Base-by-base conservation (phyloP, 2,329 filamentous ascomycete species). In the Trichoderma arundinaceum region DNA sequence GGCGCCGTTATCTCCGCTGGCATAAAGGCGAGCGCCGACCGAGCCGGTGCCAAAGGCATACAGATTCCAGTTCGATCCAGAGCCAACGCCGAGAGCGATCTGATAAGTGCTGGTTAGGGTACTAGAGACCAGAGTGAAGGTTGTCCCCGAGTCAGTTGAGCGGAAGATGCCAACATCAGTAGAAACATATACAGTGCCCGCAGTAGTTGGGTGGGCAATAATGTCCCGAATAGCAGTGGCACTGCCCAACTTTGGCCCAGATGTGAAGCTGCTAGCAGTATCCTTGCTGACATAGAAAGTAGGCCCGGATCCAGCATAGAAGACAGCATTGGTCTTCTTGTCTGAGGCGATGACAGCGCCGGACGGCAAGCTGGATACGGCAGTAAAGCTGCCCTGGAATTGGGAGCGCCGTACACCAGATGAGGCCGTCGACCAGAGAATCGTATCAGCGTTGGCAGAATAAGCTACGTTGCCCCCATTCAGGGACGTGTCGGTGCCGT, bases 391-490 rank as follows among this genome's bases (percentile, higher is more conserved):
- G 13, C 59, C 35, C 38, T 62, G 59, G 39, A 15, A 62, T 32
- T 62, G 59, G 7, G 59, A 62, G 15, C 59, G 59, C 59, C 33
- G 39, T 48, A 62, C 59, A 4, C 59, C 59, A 22, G 59, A 44
- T 35, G 59, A 62, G 10, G 38, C 48, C 7, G 59, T 62, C 4
- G 59, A 62, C 59, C 59, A 62, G n/a, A 62, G 39, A 19, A 62
- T 62, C 39, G 59, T 62, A 9, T 62, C 59, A 10, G 48, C 59
- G 28, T 53, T 22, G 38, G 59, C 59, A 4, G 59, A 62, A 44
- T 62, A 62, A 13, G 59, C 59, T 17, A 62, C 59, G 7, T 48
- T 62, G n/a, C 59, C 59, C 12, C 59, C 59, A n/a, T 62, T 62
- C 39, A 43, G 43, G 33, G 49, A 43, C 12, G 59, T 62, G 35